Evolutionary conservation across 2,329 filamentous ascomycete genomes (phyloP).

Genomic region (Fusarium sp.): DNA sequence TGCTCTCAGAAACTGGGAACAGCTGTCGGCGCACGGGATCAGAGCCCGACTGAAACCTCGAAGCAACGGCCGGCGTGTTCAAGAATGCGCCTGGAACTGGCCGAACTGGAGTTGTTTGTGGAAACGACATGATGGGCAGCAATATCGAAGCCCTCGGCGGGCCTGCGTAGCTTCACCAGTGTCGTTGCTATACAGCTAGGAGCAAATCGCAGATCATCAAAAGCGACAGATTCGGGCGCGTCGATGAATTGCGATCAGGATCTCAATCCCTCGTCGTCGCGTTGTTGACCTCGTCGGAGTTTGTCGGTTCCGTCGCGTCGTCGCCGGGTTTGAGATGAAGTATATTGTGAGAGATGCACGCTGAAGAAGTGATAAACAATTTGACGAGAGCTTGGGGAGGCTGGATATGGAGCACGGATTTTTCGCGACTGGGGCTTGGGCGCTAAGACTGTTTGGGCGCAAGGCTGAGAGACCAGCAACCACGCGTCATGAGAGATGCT

Average conservation of each 20-base stretch:
- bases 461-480: conserved; percentile 52
- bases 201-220: conserved; percentile 52
- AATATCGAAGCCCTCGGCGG: conserved; percentile 50
- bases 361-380: conserved; percentile 50
- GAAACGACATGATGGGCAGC: conserved; percentile 67
- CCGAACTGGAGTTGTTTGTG: conserved; percentile 76
- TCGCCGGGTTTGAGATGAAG: conserved; percentile 39
- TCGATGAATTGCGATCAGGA: conserved; percentile 25
- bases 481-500: conserved; percentile 36
- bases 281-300: conserved; percentile 20
- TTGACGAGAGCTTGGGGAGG: conserved; percentile 54
- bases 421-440: conserved; percentile 54
- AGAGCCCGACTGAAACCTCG: conserved; percentile 61
- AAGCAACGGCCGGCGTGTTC: conserved; percentile 77
- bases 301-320: conserved; percentile 43
- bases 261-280: conserved; percentile 36
- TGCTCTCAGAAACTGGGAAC: conserved; percentile 58
- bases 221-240: conserved; percentile 41
- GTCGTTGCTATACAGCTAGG: conserved; percentile 46
- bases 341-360: conserved; percentile 41
- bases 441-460: conserved; percentile 56
- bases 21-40: conserved; percentile 68
- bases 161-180: conserved; percentile 51
- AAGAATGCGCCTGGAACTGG: conserved; percentile 83
- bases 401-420: conserved; percentile 56